Conservation (phyloP, 768 basidiomycete genomes). For the Candolleomyces eurysporus region DNA sequence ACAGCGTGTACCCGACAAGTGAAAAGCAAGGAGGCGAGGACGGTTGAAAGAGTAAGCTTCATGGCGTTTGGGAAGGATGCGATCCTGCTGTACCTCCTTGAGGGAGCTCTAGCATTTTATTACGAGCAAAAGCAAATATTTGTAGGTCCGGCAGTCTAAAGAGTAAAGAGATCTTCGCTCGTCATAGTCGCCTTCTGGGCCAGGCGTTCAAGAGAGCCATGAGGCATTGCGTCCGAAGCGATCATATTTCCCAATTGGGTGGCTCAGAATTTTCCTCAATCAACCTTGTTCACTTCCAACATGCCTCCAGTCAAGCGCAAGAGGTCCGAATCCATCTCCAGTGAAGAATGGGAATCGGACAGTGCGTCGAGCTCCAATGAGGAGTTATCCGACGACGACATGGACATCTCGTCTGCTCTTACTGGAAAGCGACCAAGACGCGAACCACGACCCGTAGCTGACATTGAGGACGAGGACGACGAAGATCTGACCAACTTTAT, state of each 20-base stretch:
- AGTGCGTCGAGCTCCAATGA: background rate
- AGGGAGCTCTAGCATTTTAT: too few species aligned
- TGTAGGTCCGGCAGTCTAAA: too few species aligned
- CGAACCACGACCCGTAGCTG: constrained; percentile 18
- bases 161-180: too few species aligned
- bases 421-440: constrained; percentile 40
- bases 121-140: too few species aligned
- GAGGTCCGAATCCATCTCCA: constrained; percentile 7
- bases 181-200: too few species aligned
- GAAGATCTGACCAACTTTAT: constrained; percentile 67
- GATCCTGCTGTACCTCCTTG: too few species aligned
- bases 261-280: constrained; percentile 1
- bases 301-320: constrained; percentile 13
- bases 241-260: background rate
- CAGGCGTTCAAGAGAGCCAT: too few species aligned
- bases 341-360: constrained; percentile 6
- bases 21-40: too few species aligned
- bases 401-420: constrained; percentile 49
- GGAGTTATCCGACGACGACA: constrained; percentile 26
- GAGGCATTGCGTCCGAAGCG: too few species aligned
- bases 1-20: background rate
- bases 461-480: constrained; percentile 48
- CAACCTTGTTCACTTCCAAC: background rate
- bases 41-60: too few species aligned
- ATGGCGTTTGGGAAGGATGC: too few species aligned